A percentile compares a stretch with the other conserved stretches of the same genome.
phyloP scores from a whole-genome alignment of 768 basidiomycete genomes.

The Tubosaeta sp. region DNA sequence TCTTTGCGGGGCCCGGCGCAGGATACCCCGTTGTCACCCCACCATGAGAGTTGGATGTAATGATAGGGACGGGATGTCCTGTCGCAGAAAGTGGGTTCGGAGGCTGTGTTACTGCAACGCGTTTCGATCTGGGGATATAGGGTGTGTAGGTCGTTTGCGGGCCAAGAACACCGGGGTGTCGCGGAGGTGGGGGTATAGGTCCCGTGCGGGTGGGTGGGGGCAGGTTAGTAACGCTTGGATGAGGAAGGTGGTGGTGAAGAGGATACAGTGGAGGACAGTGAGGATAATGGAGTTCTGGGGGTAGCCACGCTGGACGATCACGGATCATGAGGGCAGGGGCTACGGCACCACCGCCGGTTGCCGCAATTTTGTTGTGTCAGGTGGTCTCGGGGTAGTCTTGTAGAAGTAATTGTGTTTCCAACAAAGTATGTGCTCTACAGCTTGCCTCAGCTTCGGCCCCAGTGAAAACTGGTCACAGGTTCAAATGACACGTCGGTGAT shows the following conservation, averaged over 20 bases:
- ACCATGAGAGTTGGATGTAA: slow-evolving; percentile 59
- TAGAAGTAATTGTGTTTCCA: slow-evolving; percentile 82
- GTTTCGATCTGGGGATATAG: slow-evolving; percentile 67
- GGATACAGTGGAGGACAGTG: slow-evolving; percentile 9
- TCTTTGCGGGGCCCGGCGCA: background rate
- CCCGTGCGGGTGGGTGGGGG: slow-evolving; percentile 30
- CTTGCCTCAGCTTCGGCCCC: no score
- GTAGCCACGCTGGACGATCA: slow-evolving; percentile 83
- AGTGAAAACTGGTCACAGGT: no score
- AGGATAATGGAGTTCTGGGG: slow-evolving; percentile 4
- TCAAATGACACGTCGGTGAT: no score
- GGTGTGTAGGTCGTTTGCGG: slow-evolving; percentile 78
- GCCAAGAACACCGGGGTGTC: slow-evolving; percentile 43
- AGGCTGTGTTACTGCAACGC: slow-evolving; percentile 28
- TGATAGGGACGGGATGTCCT: slow-evolving; percentile 57
- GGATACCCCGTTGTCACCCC: slow-evolving; percentile 47
- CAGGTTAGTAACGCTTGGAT: slow-evolving; percentile 24
- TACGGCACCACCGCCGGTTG: slow-evolving; percentile 85
- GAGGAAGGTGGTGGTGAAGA: slow-evolving; percentile 32
- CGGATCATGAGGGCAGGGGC: slow-evolving; percentile 94
- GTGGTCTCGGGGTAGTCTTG: no score
- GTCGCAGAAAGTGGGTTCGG: slow-evolving; percentile 38
- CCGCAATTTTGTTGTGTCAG: slow-evolving; percentile 80
- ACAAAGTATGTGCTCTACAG: no score
- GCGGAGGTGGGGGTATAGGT: slow-evolving; percentile 45